These are phyloP conservation scores for Ophiocordyceps camponoti-leonardi DNA, from an alignment of 2,329 filamentous ascomycete genomes.

Conservation along the genomic window DNA sequence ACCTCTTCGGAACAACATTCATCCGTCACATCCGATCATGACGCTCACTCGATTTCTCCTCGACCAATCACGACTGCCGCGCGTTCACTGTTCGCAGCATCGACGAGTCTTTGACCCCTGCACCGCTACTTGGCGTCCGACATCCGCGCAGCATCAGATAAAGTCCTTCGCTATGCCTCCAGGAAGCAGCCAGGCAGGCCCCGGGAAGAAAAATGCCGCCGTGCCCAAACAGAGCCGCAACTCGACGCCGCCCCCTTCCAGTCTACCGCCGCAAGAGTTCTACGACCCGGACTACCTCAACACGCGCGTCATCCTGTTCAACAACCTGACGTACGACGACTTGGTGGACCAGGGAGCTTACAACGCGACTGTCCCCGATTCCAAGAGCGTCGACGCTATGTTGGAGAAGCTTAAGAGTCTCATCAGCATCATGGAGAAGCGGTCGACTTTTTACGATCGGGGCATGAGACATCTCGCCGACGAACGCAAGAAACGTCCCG, in stretches of 20 bases:
- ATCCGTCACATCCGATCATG: too few species aligned
- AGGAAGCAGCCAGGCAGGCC: slow-evolving; percentile 40
- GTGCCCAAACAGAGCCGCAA: slow-evolving; percentile 59
- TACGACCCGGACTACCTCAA: slow-evolving; percentile 50
- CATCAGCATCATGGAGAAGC: slow-evolving; percentile 47
- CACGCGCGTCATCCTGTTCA: slow-evolving; percentile 40
- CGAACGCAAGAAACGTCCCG: slow-evolving; percentile 43
- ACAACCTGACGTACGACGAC: slow-evolving; percentile 48
- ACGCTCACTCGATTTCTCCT: too few species aligned
- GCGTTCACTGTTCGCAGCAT: too few species aligned
- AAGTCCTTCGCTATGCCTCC: slow-evolving; percentile 32
- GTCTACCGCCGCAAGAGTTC: slow-evolving; percentile 34
- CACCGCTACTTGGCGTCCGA: background rate
- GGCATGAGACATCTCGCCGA: slow-evolving; percentile 55
- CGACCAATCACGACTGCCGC: too few species aligned
- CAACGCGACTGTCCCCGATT: slow-evolving; percentile 42
- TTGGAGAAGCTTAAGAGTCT: slow-evolving; percentile 47
- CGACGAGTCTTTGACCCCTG: background rate
- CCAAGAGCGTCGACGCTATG: slow-evolving; percentile 45
- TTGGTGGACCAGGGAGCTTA: slow-evolving; percentile 45
- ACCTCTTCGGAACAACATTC: too few species aligned
- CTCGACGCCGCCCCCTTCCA: slow-evolving; percentile 46
- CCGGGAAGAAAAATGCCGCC: slow-evolving; percentile 45
- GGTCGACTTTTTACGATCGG: slow-evolving; percentile 51
- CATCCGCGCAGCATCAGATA: background rate